Conservation (phyloP, 345 rosid genomes). For the Euclidium syriacum region DNA sequence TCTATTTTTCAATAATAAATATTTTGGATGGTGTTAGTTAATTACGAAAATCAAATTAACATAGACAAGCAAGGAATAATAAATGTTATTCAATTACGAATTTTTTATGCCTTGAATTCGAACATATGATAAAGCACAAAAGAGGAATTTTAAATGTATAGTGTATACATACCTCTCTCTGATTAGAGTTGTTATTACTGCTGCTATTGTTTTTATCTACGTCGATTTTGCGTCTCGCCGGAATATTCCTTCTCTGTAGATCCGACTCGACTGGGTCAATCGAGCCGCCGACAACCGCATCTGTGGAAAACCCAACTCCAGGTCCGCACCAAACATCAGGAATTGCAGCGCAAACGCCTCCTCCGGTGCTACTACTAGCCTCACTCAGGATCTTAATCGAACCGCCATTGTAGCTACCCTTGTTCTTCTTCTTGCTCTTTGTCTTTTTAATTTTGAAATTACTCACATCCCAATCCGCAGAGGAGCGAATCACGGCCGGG, state of each 20-base stretch:
- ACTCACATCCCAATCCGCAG: conserved; percentile 71
- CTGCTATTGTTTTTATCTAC: conserved; percentile 35
- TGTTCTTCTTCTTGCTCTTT: conserved; percentile 33
- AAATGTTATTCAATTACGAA: not conserved
- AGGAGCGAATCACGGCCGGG: conserved; percentile 69
- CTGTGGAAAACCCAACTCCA: conserved; percentile 77
- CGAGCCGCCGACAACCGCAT: conserved; percentile 53
- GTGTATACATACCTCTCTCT: conserved; percentile 65
- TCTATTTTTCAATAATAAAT: too few species aligned
- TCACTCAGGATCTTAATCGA: conserved; percentile 27
- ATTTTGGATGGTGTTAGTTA: not conserved
- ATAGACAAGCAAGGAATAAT: not conserved
- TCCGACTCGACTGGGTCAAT: conserved; percentile 47
- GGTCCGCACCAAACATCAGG: conserved; percentile 96
- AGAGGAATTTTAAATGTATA: not conserved
- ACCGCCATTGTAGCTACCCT: conserved; percentile 8
- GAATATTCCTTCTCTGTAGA: conserved; percentile 47
- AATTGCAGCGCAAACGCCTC: conserved; percentile 40
- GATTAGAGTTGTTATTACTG: conserved; percentile 11
- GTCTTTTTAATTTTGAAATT: conserved; percentile 40
- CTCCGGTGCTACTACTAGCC: not conserved
- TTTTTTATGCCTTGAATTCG: too few species aligned
- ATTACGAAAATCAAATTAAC: not conserved
- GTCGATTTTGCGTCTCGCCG: conserved; percentile 65
- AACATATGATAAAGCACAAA: not conserved